Evolutionary conservation across 108 stramenopile genomes (phyloP).

Genomic region (Discostella pseudostelligera): DNA sequence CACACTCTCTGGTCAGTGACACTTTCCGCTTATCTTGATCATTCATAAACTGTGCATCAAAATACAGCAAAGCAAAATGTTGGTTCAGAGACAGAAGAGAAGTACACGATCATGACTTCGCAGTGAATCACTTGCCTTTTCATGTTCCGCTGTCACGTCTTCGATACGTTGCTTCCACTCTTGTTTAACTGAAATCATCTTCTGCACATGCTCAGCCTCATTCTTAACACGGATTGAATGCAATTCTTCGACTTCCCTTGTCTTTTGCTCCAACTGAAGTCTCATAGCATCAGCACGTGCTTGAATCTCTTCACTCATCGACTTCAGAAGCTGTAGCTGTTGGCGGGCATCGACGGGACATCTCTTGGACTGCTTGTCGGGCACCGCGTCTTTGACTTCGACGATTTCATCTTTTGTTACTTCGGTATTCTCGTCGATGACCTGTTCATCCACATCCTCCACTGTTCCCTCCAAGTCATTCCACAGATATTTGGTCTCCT

Average conservation of each 20-base stretch:
- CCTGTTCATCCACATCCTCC: too few species aligned
- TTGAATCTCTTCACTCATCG: slow-evolving; percentile 30
- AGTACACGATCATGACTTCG: not conserved
- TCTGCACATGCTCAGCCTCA: slow-evolving; percentile 24
- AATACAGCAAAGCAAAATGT: not conserved
- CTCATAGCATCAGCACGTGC: slow-evolving; percentile 17
- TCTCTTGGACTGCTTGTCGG: not conserved
- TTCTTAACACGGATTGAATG: slow-evolving; percentile 19
- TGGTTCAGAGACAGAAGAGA: not conserved
- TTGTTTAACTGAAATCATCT: slow-evolving; percentile 24
- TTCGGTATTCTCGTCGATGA: slow-evolving; percentile 7
- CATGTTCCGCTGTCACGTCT: slow-evolving; percentile 19
- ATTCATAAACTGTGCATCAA: not conserved
- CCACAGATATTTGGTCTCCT: not conserved
- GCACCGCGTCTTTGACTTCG: too few species aligned
- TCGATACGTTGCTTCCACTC: slow-evolving; percentile 16
- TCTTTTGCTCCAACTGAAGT: slow-evolving; percentile 13
- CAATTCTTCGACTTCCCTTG: slow-evolving; percentile 15
- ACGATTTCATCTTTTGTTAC: not conserved
- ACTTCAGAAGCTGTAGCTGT: slow-evolving; percentile 20
- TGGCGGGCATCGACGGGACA: slow-evolving; percentile 13
- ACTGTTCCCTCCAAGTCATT: not conserved
- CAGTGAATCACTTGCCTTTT: slow-evolving; percentile 7
- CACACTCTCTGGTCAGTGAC: slow-evolving; percentile 6
- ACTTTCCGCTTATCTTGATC: slow-evolving; percentile 16